Evolutionary conservation across 345 rosid genomes (phyloP), one percentile per base, ranked within the genome.

Genomic region (Ricinus communis): DNA sequence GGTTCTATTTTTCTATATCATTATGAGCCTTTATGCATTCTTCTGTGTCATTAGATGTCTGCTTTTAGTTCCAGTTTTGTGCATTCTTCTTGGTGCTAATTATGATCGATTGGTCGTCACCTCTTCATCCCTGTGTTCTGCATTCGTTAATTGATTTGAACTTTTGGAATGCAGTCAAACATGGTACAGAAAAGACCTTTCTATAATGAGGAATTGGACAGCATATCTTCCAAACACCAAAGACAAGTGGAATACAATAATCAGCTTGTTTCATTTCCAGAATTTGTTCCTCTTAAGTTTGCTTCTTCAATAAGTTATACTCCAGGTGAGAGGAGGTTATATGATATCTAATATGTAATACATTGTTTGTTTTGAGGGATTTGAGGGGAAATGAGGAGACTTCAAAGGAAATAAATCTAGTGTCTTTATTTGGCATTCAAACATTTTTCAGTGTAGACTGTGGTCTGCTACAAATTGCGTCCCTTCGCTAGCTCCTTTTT

Each of bases 151-250:
- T 31, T 28, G 31, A 49, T 18, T 11, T 19, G 11, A 11, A 19
- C 2, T 27, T 65, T 30, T 30, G 19, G 49, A 8, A 21, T 47
- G 45, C 58, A 66, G 70, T 66, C 50, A 30, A 66, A 31, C 6
- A 66, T 66, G 70, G 58, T 50, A 12, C 58, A 30, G 19, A 66
- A 66, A 50, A 27, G 70, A 25, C 38, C 18, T 68, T 74, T 62
- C 41, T 81, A 77, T 81, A 70, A 79, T 31, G 76, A 69, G 66
- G 75, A 76, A 50, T 12, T 8, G 9, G 36, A 50, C 13, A 66
- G 54, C 4, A 0, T 80, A 50, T 43, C 84, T 22, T 72, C 41
- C 64, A 87, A 86, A 84, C 85, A 77, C 50, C 81, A 63, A 59
- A 82, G 83, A 63, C 81, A 66, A 53, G 71, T 79, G 68, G 84